These are phyloP conservation scores for Cercospora beticola DNA, from an alignment of 2,329 filamentous ascomycete species.

Conservation along the genomic window DNA sequence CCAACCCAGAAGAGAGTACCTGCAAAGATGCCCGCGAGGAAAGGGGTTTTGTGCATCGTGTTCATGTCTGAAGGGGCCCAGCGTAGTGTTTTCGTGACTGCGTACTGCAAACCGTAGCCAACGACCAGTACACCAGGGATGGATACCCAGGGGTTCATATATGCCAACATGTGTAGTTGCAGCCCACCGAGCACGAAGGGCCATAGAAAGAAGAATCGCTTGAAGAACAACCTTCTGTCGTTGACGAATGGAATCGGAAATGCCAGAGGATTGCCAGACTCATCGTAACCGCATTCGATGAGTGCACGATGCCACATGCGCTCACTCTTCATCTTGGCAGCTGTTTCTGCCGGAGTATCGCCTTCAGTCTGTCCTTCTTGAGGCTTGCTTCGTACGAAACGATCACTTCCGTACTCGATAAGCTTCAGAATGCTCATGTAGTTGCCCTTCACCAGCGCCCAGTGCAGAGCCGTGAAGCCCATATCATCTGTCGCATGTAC, in stretches of 20 bases:
- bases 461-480: conserved; percentile 92
- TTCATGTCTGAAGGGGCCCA: conserved; percentile 88
- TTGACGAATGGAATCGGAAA: conserved; percentile 76
- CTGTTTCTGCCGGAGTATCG: conserved; percentile 84
- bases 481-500: conserved; percentile 88
- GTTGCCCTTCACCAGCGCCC: conserved; percentile 92
- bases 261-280: conserved; percentile 70
- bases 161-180: conserved; percentile 69
- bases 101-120: conserved; percentile 71
- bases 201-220: conserved; percentile 84
- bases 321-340: conserved; percentile 83
- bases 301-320: conserved; percentile 80
- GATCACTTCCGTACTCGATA: conserved; percentile 90
- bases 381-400: conserved; percentile 77
- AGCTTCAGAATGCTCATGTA: conserved; percentile 88
- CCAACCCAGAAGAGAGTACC: conserved; percentile 80
- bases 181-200: conserved; percentile 75
- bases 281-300: conserved; percentile 78
- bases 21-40: conserved; percentile 90
- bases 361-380: conserved; percentile 56
- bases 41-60: conserved; percentile 87
- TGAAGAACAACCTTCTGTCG: conserved; percentile 75
- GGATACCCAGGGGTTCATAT: conserved; percentile 71
- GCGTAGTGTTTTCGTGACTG: conserved; percentile 72
- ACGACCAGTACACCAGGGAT: conserved; percentile 68